phyloP scores from a whole-genome alignment of 1,139 yeast species.

The Diutina pseudorugosa region DNA sequence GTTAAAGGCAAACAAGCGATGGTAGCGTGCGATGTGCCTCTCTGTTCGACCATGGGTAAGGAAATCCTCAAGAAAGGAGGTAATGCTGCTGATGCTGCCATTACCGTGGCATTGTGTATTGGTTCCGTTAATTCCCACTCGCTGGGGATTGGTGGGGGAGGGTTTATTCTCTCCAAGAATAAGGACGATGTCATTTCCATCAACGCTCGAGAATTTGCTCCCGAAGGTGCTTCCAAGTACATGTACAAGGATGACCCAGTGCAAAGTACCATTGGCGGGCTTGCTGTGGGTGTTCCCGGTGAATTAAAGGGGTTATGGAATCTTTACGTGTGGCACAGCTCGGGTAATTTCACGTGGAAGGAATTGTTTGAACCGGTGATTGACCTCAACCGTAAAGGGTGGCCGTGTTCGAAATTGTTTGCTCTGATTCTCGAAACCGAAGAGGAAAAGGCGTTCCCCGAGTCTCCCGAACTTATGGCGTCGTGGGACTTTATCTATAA shows the following conservation, averaged over 20 bases:
- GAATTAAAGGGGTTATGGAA: conserved; percentile 72
- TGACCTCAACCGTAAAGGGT: conserved; percentile 55
- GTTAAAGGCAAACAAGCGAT: conserved; percentile 40
- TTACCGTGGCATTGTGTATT: conserved; percentile 78
- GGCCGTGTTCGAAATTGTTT: conserved; percentile 30
- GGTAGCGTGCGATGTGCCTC: conserved; percentile 63
- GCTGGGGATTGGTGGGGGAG: conserved; percentile 93
- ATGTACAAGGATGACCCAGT: conserved; percentile 44
- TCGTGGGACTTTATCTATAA: not conserved
- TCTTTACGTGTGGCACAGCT: conserved; percentile 48
- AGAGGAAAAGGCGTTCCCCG: conserved; percentile 16
- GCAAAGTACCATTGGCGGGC: conserved; percentile 63
- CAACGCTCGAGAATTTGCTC: conserved; percentile 88
- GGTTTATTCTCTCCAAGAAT: conserved; percentile 48
- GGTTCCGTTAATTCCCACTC: conserved; percentile 77
- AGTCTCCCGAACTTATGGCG: conserved; percentile 13
- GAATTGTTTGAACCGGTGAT: conserved; percentile 68
- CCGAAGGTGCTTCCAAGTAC: conserved; percentile 42
- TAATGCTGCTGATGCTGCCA: conserved; percentile 85
- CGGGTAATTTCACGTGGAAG: conserved; percentile 63
- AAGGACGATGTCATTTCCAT: conserved; percentile 40
- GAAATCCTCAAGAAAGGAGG: conserved; percentile 52
- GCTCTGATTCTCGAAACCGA: conserved; percentile 17
- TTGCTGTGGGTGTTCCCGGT: conserved; percentile 83
- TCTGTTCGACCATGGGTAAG: conserved; percentile 61